A percentile compares a stretch with the other conserved stretches of the same genome.
Evolutionary conservation across 169 alveolate genomes (phyloP).

Genomic region (Plasmodium fragile): DNA sequence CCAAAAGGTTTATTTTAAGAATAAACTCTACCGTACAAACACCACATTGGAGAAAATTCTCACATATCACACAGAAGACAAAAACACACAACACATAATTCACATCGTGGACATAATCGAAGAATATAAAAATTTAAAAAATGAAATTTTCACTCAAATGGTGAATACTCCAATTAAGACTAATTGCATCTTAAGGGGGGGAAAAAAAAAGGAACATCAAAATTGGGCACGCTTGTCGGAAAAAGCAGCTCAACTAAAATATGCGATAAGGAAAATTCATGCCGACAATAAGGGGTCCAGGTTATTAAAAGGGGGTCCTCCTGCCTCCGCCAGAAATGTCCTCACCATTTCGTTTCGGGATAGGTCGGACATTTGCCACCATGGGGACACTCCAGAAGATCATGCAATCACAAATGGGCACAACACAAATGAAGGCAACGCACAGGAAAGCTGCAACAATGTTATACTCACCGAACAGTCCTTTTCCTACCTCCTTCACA

Average conservation of each 20-base stretch:
- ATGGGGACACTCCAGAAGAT: not conserved
- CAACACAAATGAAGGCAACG: not conserved
- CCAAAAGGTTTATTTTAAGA: slow-evolving; percentile 22
- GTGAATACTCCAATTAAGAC: slow-evolving; percentile 3
- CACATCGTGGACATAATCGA: slow-evolving; percentile 16
- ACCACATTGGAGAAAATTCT: not conserved
- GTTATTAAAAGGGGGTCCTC: not conserved
- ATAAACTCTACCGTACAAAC: not conserved
- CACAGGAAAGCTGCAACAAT: not conserved
- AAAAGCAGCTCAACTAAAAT: slow-evolving; percentile 12
- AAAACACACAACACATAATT: not conserved
- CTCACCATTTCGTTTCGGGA: slow-evolving; percentile 13
- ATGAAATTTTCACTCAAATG: slow-evolving; percentile 22
- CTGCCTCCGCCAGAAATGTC: slow-evolving; percentile 4
- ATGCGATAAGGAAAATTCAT: slow-evolving; percentile 6
- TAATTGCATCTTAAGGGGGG: not conserved
- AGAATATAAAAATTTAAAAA: slow-evolving; percentile 37
- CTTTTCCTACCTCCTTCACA: slow-evolving; percentile 38
- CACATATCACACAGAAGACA: not conserved
- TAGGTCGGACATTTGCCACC: not conserved
- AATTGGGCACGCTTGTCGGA: not conserved
- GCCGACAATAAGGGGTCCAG: not conserved
- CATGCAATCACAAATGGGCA: not conserved
- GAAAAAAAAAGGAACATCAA: not conserved
- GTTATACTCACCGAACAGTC: slow-evolving; percentile 25